Percentiles rank a stretch among this genome's conserved stretches.
These are phyloP conservation scores for Cercophora samala DNA, from an alignment of 495 filamentous ascomycete species.

Conservation along the genomic window DNA sequence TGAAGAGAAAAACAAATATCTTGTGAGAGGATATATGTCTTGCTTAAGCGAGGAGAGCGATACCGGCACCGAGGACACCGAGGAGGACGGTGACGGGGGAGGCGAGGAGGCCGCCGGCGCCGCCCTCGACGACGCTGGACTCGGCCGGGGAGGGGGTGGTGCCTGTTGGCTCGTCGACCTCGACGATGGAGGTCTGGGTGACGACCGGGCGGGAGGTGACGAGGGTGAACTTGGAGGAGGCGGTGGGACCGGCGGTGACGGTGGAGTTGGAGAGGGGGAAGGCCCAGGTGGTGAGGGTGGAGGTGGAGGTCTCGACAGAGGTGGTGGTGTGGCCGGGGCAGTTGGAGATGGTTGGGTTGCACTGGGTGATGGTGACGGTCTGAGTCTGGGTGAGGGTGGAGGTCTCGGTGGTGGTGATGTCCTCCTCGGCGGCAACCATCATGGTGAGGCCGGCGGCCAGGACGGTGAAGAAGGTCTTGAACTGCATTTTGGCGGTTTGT, in stretches of 20 bases:
- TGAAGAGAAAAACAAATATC: background rate
- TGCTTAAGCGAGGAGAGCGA: conserved; percentile 40
- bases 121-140: conserved; percentile 29
- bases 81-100: conserved; percentile 41
- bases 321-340: conserved; percentile 41
- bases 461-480: conserved; percentile 36
- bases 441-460: conserved; percentile 33
- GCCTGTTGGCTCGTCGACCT: conserved; percentile 12
- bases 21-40: too few species aligned
- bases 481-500: conserved; percentile 35
- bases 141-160: conserved; percentile 20
- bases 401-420: conserved; percentile 36
- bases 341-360: conserved; percentile 43
- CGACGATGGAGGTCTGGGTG: conserved; percentile 20
- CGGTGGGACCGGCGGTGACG: conserved; percentile 36
- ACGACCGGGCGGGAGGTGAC: conserved; percentile 27
- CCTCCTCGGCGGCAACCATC: conserved; percentile 28
- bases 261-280: conserved; percentile 41
- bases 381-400: conserved; percentile 44
- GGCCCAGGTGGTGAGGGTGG: conserved; percentile 22
- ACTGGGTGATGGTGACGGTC: conserved; percentile 48
- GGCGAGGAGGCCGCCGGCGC: conserved; percentile 34
- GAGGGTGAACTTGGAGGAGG: conserved; percentile 30
- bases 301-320: conserved; percentile 28
- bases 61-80: conserved; percentile 41